Conservation (phyloP, 2,329 filamentous ascomycete species). For the Podosphaera fusca region DNA sequence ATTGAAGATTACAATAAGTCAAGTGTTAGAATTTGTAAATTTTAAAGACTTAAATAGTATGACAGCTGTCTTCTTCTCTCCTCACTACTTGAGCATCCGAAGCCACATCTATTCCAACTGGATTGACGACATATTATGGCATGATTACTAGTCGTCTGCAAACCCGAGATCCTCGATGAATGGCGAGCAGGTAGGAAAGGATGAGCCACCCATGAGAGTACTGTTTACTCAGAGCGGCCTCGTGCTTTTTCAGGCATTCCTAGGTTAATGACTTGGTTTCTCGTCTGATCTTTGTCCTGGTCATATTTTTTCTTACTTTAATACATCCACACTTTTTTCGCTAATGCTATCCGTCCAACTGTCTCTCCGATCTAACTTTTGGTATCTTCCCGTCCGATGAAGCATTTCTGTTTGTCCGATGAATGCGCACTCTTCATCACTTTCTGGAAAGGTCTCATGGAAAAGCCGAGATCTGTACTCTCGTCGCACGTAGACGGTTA, state of each 20-base stretch:
- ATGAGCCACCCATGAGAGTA: no score
- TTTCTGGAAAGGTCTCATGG: background rate
- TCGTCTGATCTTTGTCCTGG: background rate
- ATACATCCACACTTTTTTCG: background rate
- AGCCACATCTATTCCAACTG: background rate
- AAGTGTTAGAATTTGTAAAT: background rate
- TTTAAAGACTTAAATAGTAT: background rate
- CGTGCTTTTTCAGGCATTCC: background rate
- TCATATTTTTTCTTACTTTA: background rate
- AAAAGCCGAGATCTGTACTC: background rate
- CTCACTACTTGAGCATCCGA: background rate
- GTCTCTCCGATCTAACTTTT: background rate
- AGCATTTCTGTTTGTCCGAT: background rate
- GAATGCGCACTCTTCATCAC: background rate
- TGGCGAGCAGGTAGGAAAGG: no score
- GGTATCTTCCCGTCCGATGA: background rate
- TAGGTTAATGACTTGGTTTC: background rate
- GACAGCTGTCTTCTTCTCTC: background rate
- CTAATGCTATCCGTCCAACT: background rate
- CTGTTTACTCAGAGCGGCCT: no score
- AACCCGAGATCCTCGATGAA: no score
- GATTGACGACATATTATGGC: background rate
- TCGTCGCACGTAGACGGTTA: background rate
- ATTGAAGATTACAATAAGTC: no score
- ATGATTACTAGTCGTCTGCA: background rate